Percentiles rank a stretch among this genome's conserved stretches.
phyloP scores from a whole-genome alignment of 345 rosid species.

The Dimocarpus longan region DNA sequence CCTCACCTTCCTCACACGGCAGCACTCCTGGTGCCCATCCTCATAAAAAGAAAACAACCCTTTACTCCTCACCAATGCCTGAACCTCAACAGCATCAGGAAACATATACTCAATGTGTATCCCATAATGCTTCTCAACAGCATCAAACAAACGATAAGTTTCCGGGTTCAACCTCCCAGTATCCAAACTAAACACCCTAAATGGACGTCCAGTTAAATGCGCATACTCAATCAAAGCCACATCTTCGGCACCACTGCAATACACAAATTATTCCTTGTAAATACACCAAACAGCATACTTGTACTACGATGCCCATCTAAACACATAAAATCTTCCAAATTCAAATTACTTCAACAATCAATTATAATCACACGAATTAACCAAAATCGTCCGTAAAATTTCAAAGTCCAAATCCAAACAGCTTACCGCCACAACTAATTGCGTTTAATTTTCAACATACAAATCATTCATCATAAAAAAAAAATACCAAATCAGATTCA shows the following conservation, averaged over 20 bases:
- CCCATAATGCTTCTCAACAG: constrained; percentile 77
- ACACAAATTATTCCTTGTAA: not conserved
- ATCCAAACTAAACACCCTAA: constrained; percentile 89
- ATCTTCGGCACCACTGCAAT: constrained; percentile 94
- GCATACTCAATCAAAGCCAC: constrained; percentile 96
- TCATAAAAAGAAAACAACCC: constrained; percentile 93
- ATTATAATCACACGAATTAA: not conserved
- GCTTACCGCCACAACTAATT: too few relatives aligned
- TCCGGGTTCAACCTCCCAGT: constrained; percentile 93
- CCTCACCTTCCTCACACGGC: constrained; percentile 95
- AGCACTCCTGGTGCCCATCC: constrained; percentile 98
- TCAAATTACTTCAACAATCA: not conserved
- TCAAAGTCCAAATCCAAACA: not conserved
- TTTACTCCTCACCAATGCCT: constrained; percentile 83
- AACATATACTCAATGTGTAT: constrained; percentile 90
- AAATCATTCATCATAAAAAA: too few relatives aligned
- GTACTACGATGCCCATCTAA: not conserved
- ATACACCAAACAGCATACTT: not conserved
- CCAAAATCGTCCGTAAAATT: not conserved
- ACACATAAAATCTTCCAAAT: not conserved
- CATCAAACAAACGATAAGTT: constrained; percentile 69
- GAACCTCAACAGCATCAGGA: constrained; percentile 95
- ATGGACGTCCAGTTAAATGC: constrained; percentile 73
- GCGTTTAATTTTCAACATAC: too few relatives aligned
- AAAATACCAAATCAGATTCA: too few relatives aligned